Conservation (phyloP, 208 protist species). For the Acanthamoeba triangularis region DNA sequence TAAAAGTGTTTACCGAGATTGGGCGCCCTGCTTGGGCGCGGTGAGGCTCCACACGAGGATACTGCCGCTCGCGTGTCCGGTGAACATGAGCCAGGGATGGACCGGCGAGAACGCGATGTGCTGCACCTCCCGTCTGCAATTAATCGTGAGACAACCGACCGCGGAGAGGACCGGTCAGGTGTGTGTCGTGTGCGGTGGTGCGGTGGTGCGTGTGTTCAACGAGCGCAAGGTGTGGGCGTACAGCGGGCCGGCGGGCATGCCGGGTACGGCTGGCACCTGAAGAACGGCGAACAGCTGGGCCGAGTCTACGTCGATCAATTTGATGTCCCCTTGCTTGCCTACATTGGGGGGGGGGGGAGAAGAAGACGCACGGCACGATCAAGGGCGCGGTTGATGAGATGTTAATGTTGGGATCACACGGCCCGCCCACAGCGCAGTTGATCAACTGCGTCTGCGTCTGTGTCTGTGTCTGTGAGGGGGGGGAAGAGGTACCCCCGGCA, state of each 20-base stretch:
- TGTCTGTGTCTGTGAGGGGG: neutral
- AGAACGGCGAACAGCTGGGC: neutral
- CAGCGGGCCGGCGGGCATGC: neutral
- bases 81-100: constrained; percentile 11
- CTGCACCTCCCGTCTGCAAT: neutral
- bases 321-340: neutral
- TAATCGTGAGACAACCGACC: neutral
- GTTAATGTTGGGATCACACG: too few relatives aligned
- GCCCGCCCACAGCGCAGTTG: too few relatives aligned
- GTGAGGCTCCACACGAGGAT: neutral
- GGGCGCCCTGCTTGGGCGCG: neutral
- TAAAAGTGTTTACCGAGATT: neutral
- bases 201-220: neutral
- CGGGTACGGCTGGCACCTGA: neutral
- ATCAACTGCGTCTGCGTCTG: too few relatives aligned
- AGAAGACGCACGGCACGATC: neutral
- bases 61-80: neutral
- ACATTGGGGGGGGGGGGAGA: too few relatives aligned
- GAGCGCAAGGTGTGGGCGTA: neutral
- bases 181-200: too few relatives aligned
- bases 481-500: neutral
- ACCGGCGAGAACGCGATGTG: neutral
- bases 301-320: neutral
- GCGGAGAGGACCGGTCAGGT: too few relatives aligned
- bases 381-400: neutral